These are phyloP conservation scores for Tetrapisispora taiwanensis DNA, from an alignment of 805 yeast genomes.

Conservation along the genomic window DNA sequence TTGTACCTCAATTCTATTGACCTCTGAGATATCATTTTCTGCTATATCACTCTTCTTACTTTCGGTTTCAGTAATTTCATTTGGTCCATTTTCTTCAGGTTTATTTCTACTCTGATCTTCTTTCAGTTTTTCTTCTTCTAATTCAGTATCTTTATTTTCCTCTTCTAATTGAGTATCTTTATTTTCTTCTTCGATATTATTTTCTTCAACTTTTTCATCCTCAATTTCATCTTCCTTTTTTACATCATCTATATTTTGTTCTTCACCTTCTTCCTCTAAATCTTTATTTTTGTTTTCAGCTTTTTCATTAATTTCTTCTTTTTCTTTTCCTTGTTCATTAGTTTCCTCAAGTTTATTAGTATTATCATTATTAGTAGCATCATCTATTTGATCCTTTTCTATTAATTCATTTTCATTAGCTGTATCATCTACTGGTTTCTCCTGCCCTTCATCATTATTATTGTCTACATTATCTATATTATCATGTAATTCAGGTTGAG, in stretches of 20 bases:
- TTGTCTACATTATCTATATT: background rate
- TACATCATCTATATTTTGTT: background rate
- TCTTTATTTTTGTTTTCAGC: background rate
- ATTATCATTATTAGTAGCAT: background rate
- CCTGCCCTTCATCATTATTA: background rate
- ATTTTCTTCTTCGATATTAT: background rate
- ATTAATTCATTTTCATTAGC: background rate
- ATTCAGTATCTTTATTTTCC: background rate
- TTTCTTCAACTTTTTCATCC: no score
- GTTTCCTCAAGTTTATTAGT: background rate
- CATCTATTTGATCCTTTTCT: background rate
- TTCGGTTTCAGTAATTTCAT: no score
- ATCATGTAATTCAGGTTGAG: background rate
- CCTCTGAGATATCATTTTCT: no score
- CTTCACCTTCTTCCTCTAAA: background rate
- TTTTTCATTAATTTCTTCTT: background rate
- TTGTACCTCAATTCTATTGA: no score
- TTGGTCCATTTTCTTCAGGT: no score
- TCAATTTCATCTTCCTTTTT: background rate
- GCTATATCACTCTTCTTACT: no score
- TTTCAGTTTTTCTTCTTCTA: no score
- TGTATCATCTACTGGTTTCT: background rate
- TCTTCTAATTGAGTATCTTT: background rate
- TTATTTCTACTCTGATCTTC: no score
- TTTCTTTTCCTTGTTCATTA: background rate